Percentiles rank a stretch among this genome's conserved stretches.
Conservation (phyloP, 306 rosid species). For the Acacia crassicarpa region DNA sequence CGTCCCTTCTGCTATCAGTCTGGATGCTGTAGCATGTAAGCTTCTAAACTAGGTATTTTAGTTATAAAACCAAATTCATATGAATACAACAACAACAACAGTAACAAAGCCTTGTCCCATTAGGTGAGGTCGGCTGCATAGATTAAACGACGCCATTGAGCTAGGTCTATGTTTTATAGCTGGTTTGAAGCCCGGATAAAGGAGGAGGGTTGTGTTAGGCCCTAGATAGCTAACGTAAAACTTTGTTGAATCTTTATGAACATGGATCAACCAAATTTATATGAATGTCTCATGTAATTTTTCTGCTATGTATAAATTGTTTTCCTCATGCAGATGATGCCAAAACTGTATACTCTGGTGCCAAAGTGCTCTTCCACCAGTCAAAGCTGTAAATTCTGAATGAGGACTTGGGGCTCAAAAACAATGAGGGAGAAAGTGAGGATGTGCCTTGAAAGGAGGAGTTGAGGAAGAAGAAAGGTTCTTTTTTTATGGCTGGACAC, state of each 20-base stretch:
- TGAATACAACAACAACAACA: neutral
- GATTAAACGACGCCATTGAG: too few species aligned
- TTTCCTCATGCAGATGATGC: slow-evolving; percentile 47
- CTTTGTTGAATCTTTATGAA: too few species aligned
- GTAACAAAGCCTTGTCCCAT: too few species aligned
- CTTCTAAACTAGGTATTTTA: slow-evolving; percentile 16
- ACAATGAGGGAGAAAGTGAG: neutral
- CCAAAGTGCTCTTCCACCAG: slow-evolving; percentile 44
- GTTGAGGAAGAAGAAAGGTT: neutral
- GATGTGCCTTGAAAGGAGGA: neutral
- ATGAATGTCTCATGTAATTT: slow-evolving; percentile 7
- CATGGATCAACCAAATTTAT: slow-evolving; percentile 10
- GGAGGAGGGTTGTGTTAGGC: too few species aligned
- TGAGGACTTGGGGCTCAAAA: neutral
- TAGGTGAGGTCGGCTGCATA: too few species aligned
- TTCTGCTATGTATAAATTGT: neutral
- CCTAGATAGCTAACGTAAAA: too few species aligned
- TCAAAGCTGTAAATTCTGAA: slow-evolving; percentile 42
- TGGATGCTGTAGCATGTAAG: slow-evolving; percentile 62
- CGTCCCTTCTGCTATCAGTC: slow-evolving; percentile 61
- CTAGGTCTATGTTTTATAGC: too few species aligned
- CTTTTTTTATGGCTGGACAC: neutral
- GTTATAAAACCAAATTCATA: slow-evolving; percentile 22
- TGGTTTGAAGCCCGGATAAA: too few species aligned
- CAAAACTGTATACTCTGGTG: slow-evolving; percentile 33